Evolutionary conservation across 1,284 basidiomycete species (phyloP).

Genomic region (Neotropicomus parvogracilis): DNA sequence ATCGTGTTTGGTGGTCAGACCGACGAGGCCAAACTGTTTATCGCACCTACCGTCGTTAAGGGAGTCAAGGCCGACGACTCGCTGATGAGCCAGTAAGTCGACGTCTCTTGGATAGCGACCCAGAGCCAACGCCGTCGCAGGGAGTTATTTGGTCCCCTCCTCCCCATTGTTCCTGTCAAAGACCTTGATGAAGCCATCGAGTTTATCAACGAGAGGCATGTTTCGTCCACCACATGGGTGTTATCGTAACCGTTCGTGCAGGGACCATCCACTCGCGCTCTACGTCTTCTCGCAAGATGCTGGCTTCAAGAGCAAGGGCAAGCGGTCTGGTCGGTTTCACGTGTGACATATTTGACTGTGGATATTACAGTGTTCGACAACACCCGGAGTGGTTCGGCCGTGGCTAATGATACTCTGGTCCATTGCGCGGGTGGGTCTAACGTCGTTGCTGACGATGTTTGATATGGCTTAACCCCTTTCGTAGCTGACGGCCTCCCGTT

Average conservation of each 20-base stretch:
- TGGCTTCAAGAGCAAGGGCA: constrained; percentile 60
- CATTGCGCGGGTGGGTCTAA: constrained; percentile 47
- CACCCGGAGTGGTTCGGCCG: constrained; percentile 62
- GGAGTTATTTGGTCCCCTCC: constrained; percentile 74
- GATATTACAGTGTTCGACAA: constrained; percentile 51
- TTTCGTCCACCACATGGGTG: background rate
- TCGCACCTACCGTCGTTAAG: constrained; percentile 67
- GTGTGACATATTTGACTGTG: constrained; percentile 5
- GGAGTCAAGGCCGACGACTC: constrained; percentile 64
- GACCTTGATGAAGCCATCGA: constrained; percentile 69
- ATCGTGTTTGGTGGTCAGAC: constrained; percentile 69
- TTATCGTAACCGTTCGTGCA: constrained; percentile 24
- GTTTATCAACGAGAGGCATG: constrained; percentile 61
- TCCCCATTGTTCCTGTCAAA: constrained; percentile 77
- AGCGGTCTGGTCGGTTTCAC: background rate
- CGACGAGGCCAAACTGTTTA: constrained; percentile 55
- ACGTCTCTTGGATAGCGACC: background rate
- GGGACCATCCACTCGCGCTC: constrained; percentile 73
- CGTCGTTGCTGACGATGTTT: background rate
- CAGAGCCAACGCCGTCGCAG: constrained; percentile 28
- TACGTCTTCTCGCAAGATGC: constrained; percentile 71
- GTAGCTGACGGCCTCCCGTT: constrained; percentile 66
- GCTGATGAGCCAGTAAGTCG: constrained; percentile 68
- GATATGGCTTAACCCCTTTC: background rate
- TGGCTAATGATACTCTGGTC: constrained; percentile 67